Conservation (phyloP, 2,329 filamentous ascomycete genomes). For the Parastagonospora nodorum region DNA sequence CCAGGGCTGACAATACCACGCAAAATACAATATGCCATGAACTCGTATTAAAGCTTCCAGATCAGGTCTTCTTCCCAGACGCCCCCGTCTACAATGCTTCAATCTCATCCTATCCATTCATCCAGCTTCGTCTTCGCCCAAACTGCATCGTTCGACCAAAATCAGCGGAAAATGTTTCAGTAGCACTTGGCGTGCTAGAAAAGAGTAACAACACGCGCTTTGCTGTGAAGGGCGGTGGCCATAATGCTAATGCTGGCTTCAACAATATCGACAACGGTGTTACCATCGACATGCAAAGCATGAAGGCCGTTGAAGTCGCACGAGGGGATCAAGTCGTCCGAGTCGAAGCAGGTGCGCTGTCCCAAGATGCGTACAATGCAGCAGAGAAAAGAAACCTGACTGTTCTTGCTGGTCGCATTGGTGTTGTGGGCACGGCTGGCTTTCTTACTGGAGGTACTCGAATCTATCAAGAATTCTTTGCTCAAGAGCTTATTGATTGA, state of each 20-base stretch:
- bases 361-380: constrained; percentile 43
- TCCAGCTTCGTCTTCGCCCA: constrained; percentile 22
- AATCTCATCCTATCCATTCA: constrained; percentile 28
- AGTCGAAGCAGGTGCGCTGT: constrained; percentile 36
- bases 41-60: constrained; percentile 16
- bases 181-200: constrained; percentile 14
- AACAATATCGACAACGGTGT: constrained; percentile 38
- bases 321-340: constrained; percentile 17
- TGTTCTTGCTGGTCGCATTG: constrained; percentile 31
- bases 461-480: background rate
- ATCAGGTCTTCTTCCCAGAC: constrained; percentile 22
- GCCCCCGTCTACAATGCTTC: constrained; percentile 26
- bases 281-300: constrained; percentile 35
- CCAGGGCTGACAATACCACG: background rate
- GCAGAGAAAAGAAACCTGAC: constrained; percentile 22
- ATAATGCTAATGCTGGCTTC: constrained; percentile 31
- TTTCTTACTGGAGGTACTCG: constrained; percentile 36
- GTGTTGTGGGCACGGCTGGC: constrained; percentile 35
- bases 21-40: constrained; percentile 11
- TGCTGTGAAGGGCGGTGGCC: constrained; percentile 31
- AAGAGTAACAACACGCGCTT: constrained; percentile 19
- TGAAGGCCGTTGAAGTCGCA: constrained; percentile 24
- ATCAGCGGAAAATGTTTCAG: constrained; percentile 22
- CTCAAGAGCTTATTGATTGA: background rate
- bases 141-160: constrained; percentile 28